Evolutionary conservation across 257 asterid genomes (phyloP).

Genomic region (Plectranthus barbatus): DNA sequence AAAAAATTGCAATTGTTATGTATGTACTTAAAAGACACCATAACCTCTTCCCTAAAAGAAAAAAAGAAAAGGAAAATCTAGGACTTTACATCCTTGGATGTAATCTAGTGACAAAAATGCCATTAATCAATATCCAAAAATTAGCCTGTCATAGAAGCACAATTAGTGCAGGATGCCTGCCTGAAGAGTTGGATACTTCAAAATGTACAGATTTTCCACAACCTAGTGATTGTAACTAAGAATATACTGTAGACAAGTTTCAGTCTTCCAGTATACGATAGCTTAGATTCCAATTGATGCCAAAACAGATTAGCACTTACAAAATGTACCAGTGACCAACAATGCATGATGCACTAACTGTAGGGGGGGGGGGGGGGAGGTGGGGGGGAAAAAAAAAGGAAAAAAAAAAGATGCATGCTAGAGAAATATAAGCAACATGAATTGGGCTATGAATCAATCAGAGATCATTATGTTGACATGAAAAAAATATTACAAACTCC

Average conservation of each 20-base stretch:
- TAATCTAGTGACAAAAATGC: no score
- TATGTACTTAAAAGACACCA: no score
- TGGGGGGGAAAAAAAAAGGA: no score
- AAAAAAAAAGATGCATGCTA: not conserved
- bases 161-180: not conserved
- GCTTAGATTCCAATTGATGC: not conserved
- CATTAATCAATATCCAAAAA: not conserved
- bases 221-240: not conserved
- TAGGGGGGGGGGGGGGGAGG: no score
- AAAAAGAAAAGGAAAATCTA: not conserved
- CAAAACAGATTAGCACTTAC: not conserved
- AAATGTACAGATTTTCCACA: not conserved
- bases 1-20: not conserved
- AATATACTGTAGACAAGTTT: not conserved
- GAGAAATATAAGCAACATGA: not conserved
- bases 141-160: not conserved
- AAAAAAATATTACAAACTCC: conserved; percentile 8
- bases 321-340: not conserved
- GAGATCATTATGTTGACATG: conserved; percentile 1
- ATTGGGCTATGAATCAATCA: not conserved
- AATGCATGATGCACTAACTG: not conserved
- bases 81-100: not conserved
- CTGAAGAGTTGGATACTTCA: not conserved
- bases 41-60: not conserved
- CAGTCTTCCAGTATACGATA: not conserved